Conservation (phyloP, 805 yeast genomes). For the Wickerhamiella domercqiae region DNA sequence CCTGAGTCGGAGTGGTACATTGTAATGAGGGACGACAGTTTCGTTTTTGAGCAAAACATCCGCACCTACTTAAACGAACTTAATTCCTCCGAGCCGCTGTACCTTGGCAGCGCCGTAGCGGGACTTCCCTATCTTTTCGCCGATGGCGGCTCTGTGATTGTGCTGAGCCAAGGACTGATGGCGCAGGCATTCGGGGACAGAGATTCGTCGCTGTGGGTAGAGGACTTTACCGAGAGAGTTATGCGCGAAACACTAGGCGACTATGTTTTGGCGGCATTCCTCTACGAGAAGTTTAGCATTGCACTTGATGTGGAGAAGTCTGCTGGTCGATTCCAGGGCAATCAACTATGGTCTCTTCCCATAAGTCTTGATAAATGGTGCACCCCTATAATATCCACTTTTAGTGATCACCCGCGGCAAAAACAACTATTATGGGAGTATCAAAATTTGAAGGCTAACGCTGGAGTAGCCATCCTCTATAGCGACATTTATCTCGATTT, state of each 20-base stretch:
- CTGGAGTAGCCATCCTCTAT: constrained; percentile 9
- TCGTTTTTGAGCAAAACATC: constrained; percentile 10
- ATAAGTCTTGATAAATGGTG: constrained; percentile 19
- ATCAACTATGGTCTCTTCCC: constrained; percentile 13
- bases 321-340: constrained; percentile 18
- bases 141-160: constrained; percentile 15
- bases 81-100: constrained; percentile 10
- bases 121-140: constrained; percentile 13
- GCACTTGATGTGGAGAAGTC: constrained; percentile 11
- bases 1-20: constrained; percentile 17
- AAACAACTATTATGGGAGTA: constrained; percentile 17
- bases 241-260: constrained; percentile 17
- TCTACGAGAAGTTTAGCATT: constrained; percentile 8
- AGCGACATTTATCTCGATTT: constrained; percentile 20
- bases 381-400: constrained; percentile 16
- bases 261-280: constrained; percentile 15
- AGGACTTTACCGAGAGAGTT: constrained; percentile 12
- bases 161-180: constrained; percentile 13
- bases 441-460: constrained; percentile 8
- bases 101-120: constrained; percentile 12
- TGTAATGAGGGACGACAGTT: constrained; percentile 11
- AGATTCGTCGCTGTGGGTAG: constrained; percentile 2
- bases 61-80: constrained; percentile 7
- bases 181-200: constrained; percentile 10
- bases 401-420: constrained; percentile 15